A percentile compares a stretch with the other conserved stretches of the same genome.
Evolutionary conservation across 371 early-diverging fungal genomes (phyloP).

Genomic region (Synchytrium microbalum): DNA sequence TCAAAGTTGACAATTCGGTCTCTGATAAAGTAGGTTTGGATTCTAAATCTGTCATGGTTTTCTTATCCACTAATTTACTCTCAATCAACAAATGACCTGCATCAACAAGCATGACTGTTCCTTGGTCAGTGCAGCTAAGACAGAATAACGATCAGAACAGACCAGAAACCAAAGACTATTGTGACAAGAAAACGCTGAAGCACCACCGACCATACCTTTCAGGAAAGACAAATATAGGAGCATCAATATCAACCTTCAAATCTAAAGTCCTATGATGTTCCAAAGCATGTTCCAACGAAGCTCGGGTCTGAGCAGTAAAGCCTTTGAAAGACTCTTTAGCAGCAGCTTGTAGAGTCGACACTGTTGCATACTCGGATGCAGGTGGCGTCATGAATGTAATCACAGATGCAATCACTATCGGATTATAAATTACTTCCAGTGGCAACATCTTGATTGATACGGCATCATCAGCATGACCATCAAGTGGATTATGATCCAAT

Average conservation of each 20-base stretch:
- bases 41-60: conserved; percentile 58
- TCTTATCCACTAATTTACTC: conserved; percentile 69
- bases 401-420: conserved; percentile 62
- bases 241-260: conserved; percentile 89
- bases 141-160: background rate
- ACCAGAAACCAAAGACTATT: background rate
- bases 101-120: conserved; percentile 68
- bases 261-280: conserved; percentile 84
- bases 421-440: conserved; percentile 85
- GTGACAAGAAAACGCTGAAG: background rate
- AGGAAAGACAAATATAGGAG: conserved; percentile 93
- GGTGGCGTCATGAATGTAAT: conserved; percentile 81
- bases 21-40: conserved; percentile 3
- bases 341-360: conserved; percentile 46
- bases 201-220: conserved; percentile 67
- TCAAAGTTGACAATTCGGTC: conserved; percentile 52
- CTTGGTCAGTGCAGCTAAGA: conserved; percentile 53
- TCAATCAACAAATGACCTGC: conserved; percentile 86
- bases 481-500: conserved; percentile 81
- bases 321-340: conserved; percentile 89
- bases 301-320: conserved; percentile 77
- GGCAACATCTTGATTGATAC: conserved; percentile 77
- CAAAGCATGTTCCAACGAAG: conserved; percentile 75
- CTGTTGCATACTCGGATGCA: conserved; percentile 63
- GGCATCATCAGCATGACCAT: conserved; percentile 81